A percentile compares a stretch with the other conserved stretches of the same genome.
These are phyloP conservation scores for Tuctoria greenei DNA, from an alignment of 176 grass and related monocot genomes.

Conservation along the genomic window DNA sequence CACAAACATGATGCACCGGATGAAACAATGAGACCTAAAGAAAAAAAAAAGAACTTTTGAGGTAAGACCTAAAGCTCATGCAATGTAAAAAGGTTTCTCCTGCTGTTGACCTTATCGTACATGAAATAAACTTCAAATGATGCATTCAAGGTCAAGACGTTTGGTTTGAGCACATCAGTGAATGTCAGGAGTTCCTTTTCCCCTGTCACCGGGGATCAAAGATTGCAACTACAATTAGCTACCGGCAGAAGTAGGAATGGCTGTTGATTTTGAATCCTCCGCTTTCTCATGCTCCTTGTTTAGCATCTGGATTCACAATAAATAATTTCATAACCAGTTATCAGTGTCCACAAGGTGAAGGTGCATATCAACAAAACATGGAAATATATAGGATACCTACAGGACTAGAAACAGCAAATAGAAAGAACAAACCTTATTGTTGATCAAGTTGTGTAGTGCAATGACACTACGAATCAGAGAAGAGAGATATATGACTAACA, in stretches of 20 bases:
- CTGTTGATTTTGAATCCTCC: conserved; percentile 63
- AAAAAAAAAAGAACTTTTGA: conserved; percentile 28
- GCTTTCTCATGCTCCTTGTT: conserved; percentile 96
- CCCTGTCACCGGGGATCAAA: background rate
- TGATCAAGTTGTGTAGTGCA: conserved; percentile 97
- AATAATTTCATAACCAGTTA: background rate
- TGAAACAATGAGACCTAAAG: conserved; percentile 28
- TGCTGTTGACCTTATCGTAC: conserved; percentile 44
- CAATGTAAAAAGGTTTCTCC: conserved; percentile 20
- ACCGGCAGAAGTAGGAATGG: conserved; percentile 44
- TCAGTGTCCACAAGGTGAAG: background rate
- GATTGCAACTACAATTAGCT: conserved; percentile 41
- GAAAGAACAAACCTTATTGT: conserved; percentile 72
- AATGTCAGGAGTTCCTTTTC: conserved; percentile 7
- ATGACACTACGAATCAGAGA: conserved; percentile 92
- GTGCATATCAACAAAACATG: background rate
- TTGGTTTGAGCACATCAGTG: conserved; percentile 26
- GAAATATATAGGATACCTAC: background rate
- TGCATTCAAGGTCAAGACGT: conserved; percentile 45
- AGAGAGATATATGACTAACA: conserved; percentile 94
- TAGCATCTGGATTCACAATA: conserved; percentile 56
- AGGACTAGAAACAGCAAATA: background rate
- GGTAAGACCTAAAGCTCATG: conserved; percentile 35
- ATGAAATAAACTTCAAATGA: conserved; percentile 34
- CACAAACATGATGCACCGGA: conserved; percentile 8